Evolutionary conservation across 2,329 filamentous ascomycete species (phyloP), one percentile per base, ranked within the genome.

Genomic region (Fusarium hainanense): DNA sequence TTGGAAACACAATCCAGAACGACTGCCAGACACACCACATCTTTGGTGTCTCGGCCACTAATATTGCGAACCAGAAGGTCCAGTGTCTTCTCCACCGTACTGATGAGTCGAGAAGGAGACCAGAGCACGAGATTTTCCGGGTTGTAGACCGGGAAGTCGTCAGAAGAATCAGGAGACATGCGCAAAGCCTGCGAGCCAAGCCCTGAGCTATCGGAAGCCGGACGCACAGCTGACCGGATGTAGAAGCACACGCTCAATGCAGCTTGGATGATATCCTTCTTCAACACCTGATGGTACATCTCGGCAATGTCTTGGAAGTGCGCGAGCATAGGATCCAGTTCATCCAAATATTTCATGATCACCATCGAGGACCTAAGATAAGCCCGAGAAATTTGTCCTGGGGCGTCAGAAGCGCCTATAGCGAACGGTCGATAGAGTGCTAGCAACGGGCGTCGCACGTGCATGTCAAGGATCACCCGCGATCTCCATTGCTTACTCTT

Each of bases 221-320:
- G 75, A 7, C 77, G 77, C 13, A 76, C 64, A 3, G 73, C 74
- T n/a, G 74, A 68, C 40, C 79, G 79, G 73, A 88, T 85, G 59
- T 85, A 88, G 68, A 84, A 87, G 71, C 86, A 88, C 14, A 88
- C 78, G 60, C 85, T 86, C 46, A 88, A 81, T 4, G 85, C 84
- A 0, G 86, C 85, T 73, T 88, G 85, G 21, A 87, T 78, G 25
- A 88, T 84, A 66, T 88, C 86, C 63, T 83, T 82, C 69, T 85
- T 86, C 37, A 88, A 74, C 13, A 87, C 79, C 50, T 86, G 80
- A 61, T 86, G 81, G 57, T 87, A 85, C 80, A 87, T 85, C 60
- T 85, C 83, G 68, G 81, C 81, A 25, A 86, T 79, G 43, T 84
- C 82, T 42, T 80, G 77, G 54, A 84, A 87, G 48, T 83, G 81